A percentile compares a stretch with the other conserved stretches of the same genome.
Conservation (phyloP, 306 rosid species). For the Canavalia ensiformis region DNA sequence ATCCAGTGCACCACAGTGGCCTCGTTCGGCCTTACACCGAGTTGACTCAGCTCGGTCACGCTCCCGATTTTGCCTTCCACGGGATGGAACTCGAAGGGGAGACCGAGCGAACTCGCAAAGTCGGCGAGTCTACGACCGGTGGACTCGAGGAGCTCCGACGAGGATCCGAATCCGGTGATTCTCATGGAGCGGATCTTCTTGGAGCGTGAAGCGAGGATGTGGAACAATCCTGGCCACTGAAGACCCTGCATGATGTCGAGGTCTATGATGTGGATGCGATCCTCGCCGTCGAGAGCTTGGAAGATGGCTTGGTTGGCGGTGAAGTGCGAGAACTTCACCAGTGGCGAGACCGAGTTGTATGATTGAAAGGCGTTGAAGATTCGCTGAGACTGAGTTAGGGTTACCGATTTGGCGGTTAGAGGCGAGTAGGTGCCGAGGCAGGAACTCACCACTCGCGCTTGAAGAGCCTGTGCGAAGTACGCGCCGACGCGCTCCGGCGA, state of each 20-base stretch:
- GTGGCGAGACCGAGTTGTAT: slow-evolving; percentile 87
- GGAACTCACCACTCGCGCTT: slow-evolving; percentile 88
- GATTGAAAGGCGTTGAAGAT: slow-evolving; percentile 88
- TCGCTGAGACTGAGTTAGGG: slow-evolving; percentile 70
- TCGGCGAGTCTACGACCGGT: slow-evolving; percentile 93
- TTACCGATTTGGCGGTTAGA: slow-evolving; percentile 60
- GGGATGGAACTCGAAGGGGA: slow-evolving; percentile 88
- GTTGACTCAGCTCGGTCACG: slow-evolving; percentile 73
- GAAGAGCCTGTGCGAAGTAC: slow-evolving; percentile 89
- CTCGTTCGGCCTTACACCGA: slow-evolving; percentile 70
- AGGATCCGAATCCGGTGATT: slow-evolving; percentile 94
- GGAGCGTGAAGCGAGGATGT: slow-evolving; percentile 89
- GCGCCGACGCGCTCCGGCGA: slow-evolving; percentile 97
- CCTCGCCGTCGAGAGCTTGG: slow-evolving; percentile 93
- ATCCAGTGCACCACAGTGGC: slow-evolving; percentile 95
- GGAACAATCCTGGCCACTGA: slow-evolving; percentile 98
- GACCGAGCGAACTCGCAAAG: slow-evolving; percentile 80
- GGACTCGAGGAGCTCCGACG: slow-evolving; percentile 79
- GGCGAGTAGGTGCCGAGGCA: slow-evolving; percentile 78
- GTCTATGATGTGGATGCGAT: slow-evolving; percentile 92
- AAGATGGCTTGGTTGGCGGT: slow-evolving; percentile 97
- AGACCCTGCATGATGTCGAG: slow-evolving; percentile 98
- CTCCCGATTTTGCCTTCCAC: slow-evolving; percentile 93
- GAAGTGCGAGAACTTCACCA: slow-evolving; percentile 95
- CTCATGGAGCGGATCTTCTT: slow-evolving; percentile 86